A percentile compares a stretch with the other conserved stretches of the same genome.
Conservation (phyloP, 2,329 filamentous ascomycete species). For the Aspergillus nomiae region DNA sequence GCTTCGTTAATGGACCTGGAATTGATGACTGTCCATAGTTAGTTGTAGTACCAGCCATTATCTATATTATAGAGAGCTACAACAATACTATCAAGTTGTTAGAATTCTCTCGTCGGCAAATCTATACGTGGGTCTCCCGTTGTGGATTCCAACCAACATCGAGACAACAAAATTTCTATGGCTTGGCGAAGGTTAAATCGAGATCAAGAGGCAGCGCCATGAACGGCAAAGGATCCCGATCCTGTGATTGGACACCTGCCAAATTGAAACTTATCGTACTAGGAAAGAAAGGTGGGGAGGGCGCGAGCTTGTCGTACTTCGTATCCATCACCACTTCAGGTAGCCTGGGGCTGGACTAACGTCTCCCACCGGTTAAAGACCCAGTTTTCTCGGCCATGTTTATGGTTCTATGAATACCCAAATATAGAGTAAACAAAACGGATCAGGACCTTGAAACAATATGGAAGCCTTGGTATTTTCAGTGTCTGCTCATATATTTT, state of each 20-base stretch:
- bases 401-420: not conserved
- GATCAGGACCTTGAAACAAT: not conserved
- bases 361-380: not conserved
- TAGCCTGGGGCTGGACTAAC: not conserved
- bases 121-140: not conserved
- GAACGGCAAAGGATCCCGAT: not conserved
- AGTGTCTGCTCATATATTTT: not conserved
- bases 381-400: not conserved
- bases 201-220: not conserved
- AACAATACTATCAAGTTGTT: not conserved
- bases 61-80: not conserved
- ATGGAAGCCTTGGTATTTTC: not conserved
- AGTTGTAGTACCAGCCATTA: not conserved
- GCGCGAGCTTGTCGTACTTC: not conserved
- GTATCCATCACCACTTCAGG: not conserved
- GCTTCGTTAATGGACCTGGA: too few species aligned
- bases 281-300: not conserved
- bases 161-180: not conserved
- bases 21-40: too few species aligned
- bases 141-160: not conserved
- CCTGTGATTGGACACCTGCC: not conserved
- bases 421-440: not conserved
- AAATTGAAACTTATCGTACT: not conserved
- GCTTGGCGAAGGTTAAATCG: not conserved
- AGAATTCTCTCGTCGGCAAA: not conserved